Evolutionary conservation across 2,329 filamentous ascomycete species (phyloP).

Genomic region (Alternaria rosae): DNA sequence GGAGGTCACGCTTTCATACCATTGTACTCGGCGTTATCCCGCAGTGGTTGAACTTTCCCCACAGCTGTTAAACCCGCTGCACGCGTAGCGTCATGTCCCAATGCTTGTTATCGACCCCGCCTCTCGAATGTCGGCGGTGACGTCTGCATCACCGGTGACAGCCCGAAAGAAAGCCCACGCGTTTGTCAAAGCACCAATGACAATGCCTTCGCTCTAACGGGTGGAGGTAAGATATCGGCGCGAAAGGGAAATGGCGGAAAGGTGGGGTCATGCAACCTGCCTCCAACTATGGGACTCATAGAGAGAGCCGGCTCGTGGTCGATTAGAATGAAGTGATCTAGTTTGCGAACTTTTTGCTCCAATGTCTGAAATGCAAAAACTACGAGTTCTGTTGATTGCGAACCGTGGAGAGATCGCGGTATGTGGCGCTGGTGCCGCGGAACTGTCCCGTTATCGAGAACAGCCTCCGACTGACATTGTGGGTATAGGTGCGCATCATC

Average conservation of each 20-base stretch:
- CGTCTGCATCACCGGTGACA: constrained; percentile 16
- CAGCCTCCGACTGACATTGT: constrained; percentile 19
- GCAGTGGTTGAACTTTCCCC: not conserved
- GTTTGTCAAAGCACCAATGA: constrained; percentile 13
- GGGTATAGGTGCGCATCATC: constrained; percentile 55
- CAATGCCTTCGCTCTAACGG: constrained; percentile 7
- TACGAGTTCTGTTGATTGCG: constrained; percentile 64
- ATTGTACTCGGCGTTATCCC: not conserved
- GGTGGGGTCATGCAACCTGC: constrained; percentile 9
- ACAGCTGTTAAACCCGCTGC: constrained; percentile 7
- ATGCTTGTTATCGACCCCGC: constrained; percentile 22
- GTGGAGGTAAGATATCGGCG: not conserved
- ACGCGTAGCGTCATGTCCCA: constrained; percentile 18
- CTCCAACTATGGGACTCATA: not conserved
- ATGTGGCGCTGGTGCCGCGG: not conserved
- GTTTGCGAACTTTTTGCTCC: not conserved
- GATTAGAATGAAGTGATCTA: not conserved
- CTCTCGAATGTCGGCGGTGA: constrained; percentile 17
- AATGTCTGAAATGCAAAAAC: constrained; percentile 46
- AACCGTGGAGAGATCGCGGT: constrained; percentile 67
- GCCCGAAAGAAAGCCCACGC: not conserved
- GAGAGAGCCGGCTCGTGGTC: not conserved
- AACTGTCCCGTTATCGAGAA: not conserved
- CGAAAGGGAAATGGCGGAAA: constrained; percentile 7
- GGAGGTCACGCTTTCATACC: not conserved